Evolutionary conservation across 139 green algal genomes (phyloP), one percentile per base, ranked within the genome.

Genomic region (Chlorella sorokiniana): DNA sequence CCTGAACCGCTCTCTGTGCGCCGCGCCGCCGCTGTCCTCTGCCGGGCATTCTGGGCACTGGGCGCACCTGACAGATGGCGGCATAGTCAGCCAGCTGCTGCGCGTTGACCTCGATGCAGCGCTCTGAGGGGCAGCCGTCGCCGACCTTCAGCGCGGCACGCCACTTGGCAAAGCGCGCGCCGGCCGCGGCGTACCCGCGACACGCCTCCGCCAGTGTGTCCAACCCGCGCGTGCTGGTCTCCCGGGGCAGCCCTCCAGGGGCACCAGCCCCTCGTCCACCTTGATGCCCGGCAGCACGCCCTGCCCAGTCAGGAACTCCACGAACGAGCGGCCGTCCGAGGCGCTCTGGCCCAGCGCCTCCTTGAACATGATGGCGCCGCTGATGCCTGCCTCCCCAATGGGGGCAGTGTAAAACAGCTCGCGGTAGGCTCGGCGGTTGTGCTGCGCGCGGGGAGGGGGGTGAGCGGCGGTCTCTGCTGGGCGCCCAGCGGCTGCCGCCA

Each of bases 81-180:
- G 96, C 96, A 76, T 99, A 98, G 38, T 93, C 63, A 20, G 96
- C 96, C 61, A 99, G 92, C 84, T 96, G 88, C 59, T 93, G 67
- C 1, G 93, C 94, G 78, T 99, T 99, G 22, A 81, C 67, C 35
- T 93, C 72, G 20, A 98, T 89, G 42, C 92, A 91, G 40, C 74
- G 42, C 25, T 93, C 86, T 0, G 87, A 92, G 23, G 95, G 78
- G 95, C 62, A 78, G 69, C 37, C 23, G 33, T 41, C 37, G 7
- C 29, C 20, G 45, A 98, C 89, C 61, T 91, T 93, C 42, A 99
- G 81, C 35, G 94, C 95, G 6, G 94, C 94, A 0, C 96, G 86
- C 96, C 96, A 99, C 89, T 99, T 99, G n/a, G 94, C 90, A 83
- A 99, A 99, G 11, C 71, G 76, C 5, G 83, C 83, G 40, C 86